phyloP scores from a whole-genome alignment of 257 asterid species.

The Coffea canephora region DNA sequence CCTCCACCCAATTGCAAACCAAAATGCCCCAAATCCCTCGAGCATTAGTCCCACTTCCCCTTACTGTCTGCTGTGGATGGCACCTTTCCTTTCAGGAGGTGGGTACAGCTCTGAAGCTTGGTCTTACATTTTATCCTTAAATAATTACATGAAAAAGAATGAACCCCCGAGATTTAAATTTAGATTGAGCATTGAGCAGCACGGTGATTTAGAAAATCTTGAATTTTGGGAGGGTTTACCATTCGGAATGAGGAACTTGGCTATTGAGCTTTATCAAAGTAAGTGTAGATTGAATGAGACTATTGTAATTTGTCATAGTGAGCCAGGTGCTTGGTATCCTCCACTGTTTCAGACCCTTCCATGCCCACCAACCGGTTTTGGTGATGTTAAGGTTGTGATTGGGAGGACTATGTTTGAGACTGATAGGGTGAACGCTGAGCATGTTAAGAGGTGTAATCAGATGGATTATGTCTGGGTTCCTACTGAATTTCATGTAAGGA shows the following conservation, averaged over 20 bases:
- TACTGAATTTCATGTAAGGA: slow-evolving; percentile 69
- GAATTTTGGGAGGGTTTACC: slow-evolving; percentile 86
- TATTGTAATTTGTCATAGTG: slow-evolving; percentile 81
- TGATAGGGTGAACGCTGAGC: slow-evolving; percentile 61
- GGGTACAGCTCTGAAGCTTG: slow-evolving; percentile 96
- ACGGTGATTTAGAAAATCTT: slow-evolving; percentile 62
- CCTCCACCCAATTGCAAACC: slow-evolving; percentile 16
- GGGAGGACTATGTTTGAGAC: slow-evolving; percentile 98
- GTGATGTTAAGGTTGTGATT: slow-evolving; percentile 48
- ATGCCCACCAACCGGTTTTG: slow-evolving; percentile 60
- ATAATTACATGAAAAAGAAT: slow-evolving; percentile 33
- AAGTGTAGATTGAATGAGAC: slow-evolving; percentile 56
- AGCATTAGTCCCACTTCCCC: slow-evolving; percentile 27
- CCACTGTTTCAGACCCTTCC: slow-evolving; percentile 73
- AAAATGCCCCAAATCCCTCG: slow-evolving; percentile 3
- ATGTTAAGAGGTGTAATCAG: slow-evolving; percentile 58
- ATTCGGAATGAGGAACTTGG: slow-evolving; percentile 53
- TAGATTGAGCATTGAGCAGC: slow-evolving; percentile 60
- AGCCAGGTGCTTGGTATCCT: slow-evolving; percentile 96
- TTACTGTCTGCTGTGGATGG: slow-evolving; percentile 86
- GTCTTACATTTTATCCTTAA: slow-evolving; percentile 74
- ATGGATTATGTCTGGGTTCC: slow-evolving; percentile 95
- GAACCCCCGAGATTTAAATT: slow-evolving; percentile 44
- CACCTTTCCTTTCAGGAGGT: slow-evolving; percentile 90
- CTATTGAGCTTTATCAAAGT: slow-evolving; percentile 45